Percentiles rank a stretch among this genome's conserved stretches.
phyloP scores from a whole-genome alignment of 306 rosid genomes.

The Fragaria ananassa region DNA sequence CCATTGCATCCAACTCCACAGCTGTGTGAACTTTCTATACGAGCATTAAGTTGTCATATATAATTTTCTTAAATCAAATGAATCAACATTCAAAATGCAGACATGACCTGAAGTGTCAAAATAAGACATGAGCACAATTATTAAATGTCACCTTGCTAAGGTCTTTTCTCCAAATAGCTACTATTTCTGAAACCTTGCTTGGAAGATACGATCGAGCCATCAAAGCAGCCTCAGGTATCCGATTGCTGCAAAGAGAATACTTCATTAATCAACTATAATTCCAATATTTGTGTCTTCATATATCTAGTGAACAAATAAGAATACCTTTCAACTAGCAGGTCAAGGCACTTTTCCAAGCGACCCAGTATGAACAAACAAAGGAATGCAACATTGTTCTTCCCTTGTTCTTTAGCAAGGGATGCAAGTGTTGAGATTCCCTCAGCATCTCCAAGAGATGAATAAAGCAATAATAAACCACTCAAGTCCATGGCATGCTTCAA shows the following conservation, averaged over 20 bases:
- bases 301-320: slow-evolving; percentile 11
- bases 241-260: slow-evolving; percentile 59
- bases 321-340: slow-evolving; percentile 90
- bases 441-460: slow-evolving; percentile 97
- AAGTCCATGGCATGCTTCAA: slow-evolving; percentile 84
- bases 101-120: neutral
- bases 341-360: slow-evolving; percentile 95
- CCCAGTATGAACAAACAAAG: slow-evolving; percentile 95
- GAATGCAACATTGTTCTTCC: slow-evolving; percentile 97
- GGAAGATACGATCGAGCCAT: slow-evolving; percentile 99
- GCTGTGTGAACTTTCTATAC: neutral
- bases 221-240: slow-evolving; percentile 99
- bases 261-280: slow-evolving; percentile 12
- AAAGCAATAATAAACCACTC: slow-evolving; percentile 93
- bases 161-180: slow-evolving; percentile 95
- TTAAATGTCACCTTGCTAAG: slow-evolving; percentile 64
- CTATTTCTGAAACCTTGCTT: slow-evolving; percentile 94
- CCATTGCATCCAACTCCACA: neutral
- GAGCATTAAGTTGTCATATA: neutral
- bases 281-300: slow-evolving; percentile 5
- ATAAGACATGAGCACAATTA: neutral
- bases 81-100: neutral
- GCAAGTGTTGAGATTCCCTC: slow-evolving; percentile 88
- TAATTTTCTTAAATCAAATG: neutral
- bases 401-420: slow-evolving; percentile 91